Evolutionary conservation across 306 rosid genomes (phyloP), one percentile per base, ranked within the genome.

Genomic region (Abrus pulchellus): DNA sequence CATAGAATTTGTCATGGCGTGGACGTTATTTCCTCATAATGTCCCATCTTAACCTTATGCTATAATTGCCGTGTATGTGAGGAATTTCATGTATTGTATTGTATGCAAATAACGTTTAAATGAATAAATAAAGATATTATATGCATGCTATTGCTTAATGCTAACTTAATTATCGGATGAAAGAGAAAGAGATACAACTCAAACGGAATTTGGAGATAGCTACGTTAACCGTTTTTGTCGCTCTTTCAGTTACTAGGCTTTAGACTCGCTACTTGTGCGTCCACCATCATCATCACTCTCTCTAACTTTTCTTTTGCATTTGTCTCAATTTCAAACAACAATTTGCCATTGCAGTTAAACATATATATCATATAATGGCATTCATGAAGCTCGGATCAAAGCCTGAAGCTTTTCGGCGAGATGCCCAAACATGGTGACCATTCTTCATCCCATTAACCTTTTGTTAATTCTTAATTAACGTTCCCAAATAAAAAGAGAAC

Each of bases 341-440:
- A 54, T 11, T 40, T 20, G 2, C 9, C 44, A 8, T 66, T 74
- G 9, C 36, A 47, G 45, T 54, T 64, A 49, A 68, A 28, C 49
- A 43, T 8, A 77, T 77, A 34, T 79, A 57, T 48, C 40, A 54
- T 33, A 8, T 1, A n/a, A 88, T 90, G 87, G 90, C 93, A 36
- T 82, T 80, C 91, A 80, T 90, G 94, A 89, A 85, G 82, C 79
- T 92, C 55, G 98, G 97, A 62, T 82, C 89, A 14, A 94, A 90
- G 78, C 73, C 97, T 11, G 97, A 94, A 80, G 86, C 90, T 2
- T 94, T 92, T 82, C 92, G 88, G 74, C 91, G 85, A 3, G 92
- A 94, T 5, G 97, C 97, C 78, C 94, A 92, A 77, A 81, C 91
- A 0, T 94, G 98, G 97, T 94, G 47, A 27, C 55, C n/a, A 20